Evolutionary conservation across 2,329 filamentous ascomycete genomes (phyloP).

Genomic region (Sphaerulina populicola): DNA sequence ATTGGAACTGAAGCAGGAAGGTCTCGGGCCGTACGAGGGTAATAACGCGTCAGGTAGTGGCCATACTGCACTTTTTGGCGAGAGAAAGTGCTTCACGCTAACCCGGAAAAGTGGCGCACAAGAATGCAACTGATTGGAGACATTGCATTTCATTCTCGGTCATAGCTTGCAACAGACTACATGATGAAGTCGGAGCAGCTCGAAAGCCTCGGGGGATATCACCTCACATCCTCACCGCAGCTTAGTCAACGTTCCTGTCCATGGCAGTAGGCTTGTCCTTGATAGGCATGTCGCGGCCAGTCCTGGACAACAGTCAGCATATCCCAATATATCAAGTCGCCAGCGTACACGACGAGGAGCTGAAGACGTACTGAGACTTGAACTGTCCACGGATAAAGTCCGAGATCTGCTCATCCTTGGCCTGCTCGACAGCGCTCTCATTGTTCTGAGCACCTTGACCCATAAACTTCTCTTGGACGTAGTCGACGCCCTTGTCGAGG

Average conservation of each 20-base stretch:
- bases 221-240: neutral
- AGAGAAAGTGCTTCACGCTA: too few relatives aligned
- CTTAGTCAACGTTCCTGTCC: constrained; percentile 10
- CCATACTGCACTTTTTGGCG: too few relatives aligned
- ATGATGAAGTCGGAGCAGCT: too few relatives aligned
- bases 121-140: too few relatives aligned
- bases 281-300: constrained; percentile 61
- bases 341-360: neutral
- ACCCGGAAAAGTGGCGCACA: too few relatives aligned
- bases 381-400: constrained; percentile 64
- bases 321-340: too few relatives aligned
- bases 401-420: constrained; percentile 71
- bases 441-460: constrained; percentile 63
- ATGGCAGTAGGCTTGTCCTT: constrained; percentile 50
- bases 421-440: constrained; percentile 64
- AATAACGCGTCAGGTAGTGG: too few relatives aligned
- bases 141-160: too few relatives aligned
- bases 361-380: constrained; percentile 41
- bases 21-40: too few relatives aligned
- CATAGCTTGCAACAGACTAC: too few relatives aligned
- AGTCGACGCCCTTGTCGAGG: constrained; percentile 76
- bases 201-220: too few relatives aligned
- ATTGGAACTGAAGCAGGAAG: neutral
- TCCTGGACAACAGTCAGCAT: constrained; percentile 29
- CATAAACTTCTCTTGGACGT: constrained; percentile 66